Evolutionary conservation across 2,329 filamentous ascomycete genomes (phyloP), one percentile per base, ranked within the genome.

Genomic region (Celoporthe dispersa): DNA sequence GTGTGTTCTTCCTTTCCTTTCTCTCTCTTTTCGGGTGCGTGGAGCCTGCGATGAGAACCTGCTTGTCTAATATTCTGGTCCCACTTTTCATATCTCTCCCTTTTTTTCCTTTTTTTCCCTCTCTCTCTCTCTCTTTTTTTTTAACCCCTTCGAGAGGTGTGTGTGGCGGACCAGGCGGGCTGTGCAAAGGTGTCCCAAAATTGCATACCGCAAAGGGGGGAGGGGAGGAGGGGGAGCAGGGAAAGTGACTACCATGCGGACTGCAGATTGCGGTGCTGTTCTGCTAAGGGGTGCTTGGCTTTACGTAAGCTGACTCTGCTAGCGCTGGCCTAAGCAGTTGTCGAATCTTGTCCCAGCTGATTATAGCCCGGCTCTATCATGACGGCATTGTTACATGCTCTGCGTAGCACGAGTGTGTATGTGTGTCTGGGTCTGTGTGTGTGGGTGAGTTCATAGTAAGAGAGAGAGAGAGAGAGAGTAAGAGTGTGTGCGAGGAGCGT

Each of bases 21-120:
- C n/a, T n/a, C n/a, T n/a, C n/a, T n/a, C n/a, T n/a, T 35, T 35
- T 35, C 4, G 37, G 37, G 19, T 6, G 19, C 31, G 16, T 37
- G 8, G 31, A 39, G 16, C 19, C 37, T 39, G 31, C 19, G 44
- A 6, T 31, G 57, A 22, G 16, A n/a, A n/a, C 35, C 0, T n/a
- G 31, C 8, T 41, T 41, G 37, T 44, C 25, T n/a, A 44, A 44
- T 44, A 37, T 28, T 44, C n/a, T 12, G 11, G 60, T 16, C 37
- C 60, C 60, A 63, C 60, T 63, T 63, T 44, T 63, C 7, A 63
- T 62, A 25, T 14, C 33, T 22, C 57, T 41, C 35, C 16, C 31
- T 35, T 4, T 61, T 7, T 9, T 48, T 7, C n/a, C 11, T 6
- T 48, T n/a, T n/a, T n/a, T 48, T 48, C 9, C 22, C 8, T n/a